phyloP scores from a whole-genome alignment of 75 land plant species.

The Picea glauca region DNA sequence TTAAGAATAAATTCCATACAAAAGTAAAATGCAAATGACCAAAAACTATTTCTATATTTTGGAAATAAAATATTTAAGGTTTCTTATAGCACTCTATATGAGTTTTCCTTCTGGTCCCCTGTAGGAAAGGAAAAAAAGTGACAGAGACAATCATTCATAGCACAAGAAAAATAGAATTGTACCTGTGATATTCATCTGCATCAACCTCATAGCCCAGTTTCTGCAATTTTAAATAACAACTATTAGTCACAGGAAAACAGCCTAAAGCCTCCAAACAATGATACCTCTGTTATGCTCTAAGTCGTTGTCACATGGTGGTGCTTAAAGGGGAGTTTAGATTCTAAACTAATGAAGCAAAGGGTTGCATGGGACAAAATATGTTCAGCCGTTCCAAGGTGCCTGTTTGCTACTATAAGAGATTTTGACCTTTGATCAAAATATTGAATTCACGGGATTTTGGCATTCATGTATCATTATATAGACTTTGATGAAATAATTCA shows the following conservation, averaged over 20 bases:
- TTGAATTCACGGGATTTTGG: too few relatives aligned
- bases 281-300: not conserved
- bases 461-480: too few relatives aligned
- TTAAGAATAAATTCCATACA: too few relatives aligned
- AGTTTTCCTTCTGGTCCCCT: not conserved
- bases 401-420: too few relatives aligned
- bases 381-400: too few relatives aligned
- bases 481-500: too few relatives aligned
- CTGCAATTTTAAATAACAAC: constrained; percentile 24
- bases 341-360: too few relatives aligned
- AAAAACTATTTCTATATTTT: not conserved
- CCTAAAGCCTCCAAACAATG: not conserved
- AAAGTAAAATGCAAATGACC: too few relatives aligned
- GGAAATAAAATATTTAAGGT: not conserved
- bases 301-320: too few relatives aligned
- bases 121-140: not conserved
- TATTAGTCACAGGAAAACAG: not conserved
- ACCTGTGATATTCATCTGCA: constrained; percentile 87
- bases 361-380: not conserved
- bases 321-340: too few relatives aligned
- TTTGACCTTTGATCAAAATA: too few relatives aligned
- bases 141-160: not conserved
- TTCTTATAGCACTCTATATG: not conserved
- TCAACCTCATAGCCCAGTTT: constrained; percentile 64
- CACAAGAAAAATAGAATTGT: not conserved